Evolutionary conservation across 768 basidiomycete genomes (phyloP), one percentile per base, ranked within the genome.

Genomic region (Paxillus involutus): DNA sequence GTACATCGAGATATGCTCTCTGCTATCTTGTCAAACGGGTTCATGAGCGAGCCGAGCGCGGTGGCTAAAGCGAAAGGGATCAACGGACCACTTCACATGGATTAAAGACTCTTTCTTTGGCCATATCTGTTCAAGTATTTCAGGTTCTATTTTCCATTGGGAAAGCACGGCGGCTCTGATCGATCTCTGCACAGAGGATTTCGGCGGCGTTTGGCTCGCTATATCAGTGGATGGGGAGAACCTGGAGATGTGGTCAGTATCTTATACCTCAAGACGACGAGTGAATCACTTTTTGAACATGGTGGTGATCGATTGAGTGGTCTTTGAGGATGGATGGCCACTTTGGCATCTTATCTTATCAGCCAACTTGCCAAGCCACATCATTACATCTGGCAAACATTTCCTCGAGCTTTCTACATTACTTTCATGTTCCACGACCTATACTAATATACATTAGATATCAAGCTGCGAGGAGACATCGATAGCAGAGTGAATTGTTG

Each of bases 91-190:
- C 78, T 98, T 98, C 56, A 94, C 91, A 63, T 90, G 88, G 5
- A 89, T 86, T 44, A 98, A 77, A 3, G 87, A 80, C 77, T 98
- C 96, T 79, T 98, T 99, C 89, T 98, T 99, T 3, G 95, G 93
- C 97, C 97, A 99, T 48, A 99, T 82, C 62, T 82, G 82, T 67
- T 99, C 97, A 30, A 98, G 75, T 3, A 86, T 84, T 58, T 91
- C 91, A 40, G 83, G 79, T 57, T 86, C 83, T 47, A 91, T 81
- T 63, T 85, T 89, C 81, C 92, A 89, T 69, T 96, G 94, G 17
- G 87, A 80, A 46, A 97, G 77, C 32, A 97, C 75, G 43, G 77
- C 79, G 21, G 86, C 75, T 52, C 97, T 86, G 71, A 98, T 94
- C 60, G 83, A 81, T 65, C 97, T 81, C 69, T 98, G 96, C 7